These are phyloP conservation scores for Talaromyces islandicus DNA, from an alignment of 2,329 filamentous ascomycete species.

Conservation along the genomic window DNA sequence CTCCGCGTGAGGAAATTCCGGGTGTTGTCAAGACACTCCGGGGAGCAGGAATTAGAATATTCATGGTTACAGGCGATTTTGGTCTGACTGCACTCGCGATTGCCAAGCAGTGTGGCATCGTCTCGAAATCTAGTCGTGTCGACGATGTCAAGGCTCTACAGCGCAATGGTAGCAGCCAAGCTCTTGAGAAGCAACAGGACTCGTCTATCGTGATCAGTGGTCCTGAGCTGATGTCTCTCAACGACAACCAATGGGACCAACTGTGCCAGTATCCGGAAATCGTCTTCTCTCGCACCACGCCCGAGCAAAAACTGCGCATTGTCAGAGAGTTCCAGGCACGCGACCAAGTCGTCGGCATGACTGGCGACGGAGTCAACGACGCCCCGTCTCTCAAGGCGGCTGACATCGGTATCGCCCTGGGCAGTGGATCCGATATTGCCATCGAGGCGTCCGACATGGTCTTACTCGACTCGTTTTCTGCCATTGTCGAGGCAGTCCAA, in stretches of 20 bases:
- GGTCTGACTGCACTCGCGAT: slow-evolving; percentile 69
- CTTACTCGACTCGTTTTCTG: slow-evolving; percentile 62
- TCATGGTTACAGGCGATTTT: slow-evolving; percentile 79
- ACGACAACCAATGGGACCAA: slow-evolving; percentile 62
- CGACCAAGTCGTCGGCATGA: slow-evolving; percentile 52
- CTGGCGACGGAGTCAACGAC: slow-evolving; percentile 38
- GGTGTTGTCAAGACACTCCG: slow-evolving; percentile 57
- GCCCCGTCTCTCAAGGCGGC: slow-evolving; percentile 46
- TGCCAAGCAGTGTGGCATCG: slow-evolving; percentile 65
- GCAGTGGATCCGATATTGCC: slow-evolving; percentile 54
- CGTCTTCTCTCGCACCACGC: slow-evolving; percentile 70
- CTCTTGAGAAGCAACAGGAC: background rate
- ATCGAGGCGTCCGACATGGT: slow-evolving; percentile 60
- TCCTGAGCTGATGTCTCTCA: slow-evolving; percentile 59
- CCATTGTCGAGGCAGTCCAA: slow-evolving; percentile 65
- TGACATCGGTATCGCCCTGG: slow-evolving; percentile 56
- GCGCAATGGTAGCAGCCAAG: background rate
- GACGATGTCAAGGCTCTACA: slow-evolving; percentile 50
- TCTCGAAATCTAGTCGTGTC: slow-evolving; percentile 48
- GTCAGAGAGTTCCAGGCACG: slow-evolving; percentile 66
- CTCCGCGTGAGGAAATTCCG: slow-evolving; percentile 55
- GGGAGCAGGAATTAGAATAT: slow-evolving; percentile 65
- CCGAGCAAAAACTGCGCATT: slow-evolving; percentile 73
- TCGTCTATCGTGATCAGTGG: slow-evolving; percentile 59
- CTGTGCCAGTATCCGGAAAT: slow-evolving; percentile 64